These are phyloP conservation scores for Alloascoidea hylecoeti DNA, from an alignment of 805 yeast species.

Conservation along the genomic window DNA sequence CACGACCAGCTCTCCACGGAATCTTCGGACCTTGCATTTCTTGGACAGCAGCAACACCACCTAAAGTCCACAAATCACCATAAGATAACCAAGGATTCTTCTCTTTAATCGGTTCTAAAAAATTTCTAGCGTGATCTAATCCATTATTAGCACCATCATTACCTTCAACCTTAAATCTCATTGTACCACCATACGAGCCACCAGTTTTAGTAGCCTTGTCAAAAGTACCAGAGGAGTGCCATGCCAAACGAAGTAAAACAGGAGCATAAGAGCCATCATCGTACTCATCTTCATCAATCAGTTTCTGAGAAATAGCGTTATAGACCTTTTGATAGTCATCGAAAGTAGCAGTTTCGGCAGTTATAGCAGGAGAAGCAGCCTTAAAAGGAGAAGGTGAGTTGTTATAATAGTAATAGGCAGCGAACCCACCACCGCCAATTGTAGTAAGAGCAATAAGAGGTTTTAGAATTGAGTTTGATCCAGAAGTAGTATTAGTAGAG, in stretches of 20 bases:
- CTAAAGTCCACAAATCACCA: slow-evolving; percentile 72
- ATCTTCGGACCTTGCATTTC: slow-evolving; percentile 67
- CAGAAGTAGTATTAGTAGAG: too few relatives aligned
- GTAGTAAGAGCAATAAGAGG: slow-evolving; percentile 9
- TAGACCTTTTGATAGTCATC: slow-evolving; percentile 63
- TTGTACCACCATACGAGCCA: slow-evolving; percentile 58
- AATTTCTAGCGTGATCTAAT: slow-evolving; percentile 39
- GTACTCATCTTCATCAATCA: slow-evolving; percentile 40
- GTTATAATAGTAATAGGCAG: slow-evolving; percentile 16
- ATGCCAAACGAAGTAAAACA: slow-evolving; percentile 55
- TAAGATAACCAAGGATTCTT: slow-evolving; percentile 57
- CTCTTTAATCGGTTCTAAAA: slow-evolving; percentile 38
- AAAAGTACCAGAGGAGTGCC: slow-evolving; percentile 79
- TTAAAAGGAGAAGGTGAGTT: slow-evolving; percentile 16
- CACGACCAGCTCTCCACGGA: slow-evolving; percentile 70
- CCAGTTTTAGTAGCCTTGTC: slow-evolving; percentile 29
- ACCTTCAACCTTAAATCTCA: slow-evolving; percentile 35
- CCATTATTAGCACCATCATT: slow-evolving; percentile 52
- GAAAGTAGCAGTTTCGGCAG: slow-evolving; percentile 15
- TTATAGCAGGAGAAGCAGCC: slow-evolving; percentile 18
- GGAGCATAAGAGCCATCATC: slow-evolving; percentile 69
- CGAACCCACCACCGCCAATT: slow-evolving; percentile 15
- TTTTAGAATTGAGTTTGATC: too few relatives aligned
- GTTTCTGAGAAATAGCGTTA: slow-evolving; percentile 58
- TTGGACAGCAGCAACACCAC: slow-evolving; percentile 69